Evolutionary conservation across 83 land plant species (phyloP), one percentile per base, ranked within the genome.

Genomic region (Thuja plicata): DNA sequence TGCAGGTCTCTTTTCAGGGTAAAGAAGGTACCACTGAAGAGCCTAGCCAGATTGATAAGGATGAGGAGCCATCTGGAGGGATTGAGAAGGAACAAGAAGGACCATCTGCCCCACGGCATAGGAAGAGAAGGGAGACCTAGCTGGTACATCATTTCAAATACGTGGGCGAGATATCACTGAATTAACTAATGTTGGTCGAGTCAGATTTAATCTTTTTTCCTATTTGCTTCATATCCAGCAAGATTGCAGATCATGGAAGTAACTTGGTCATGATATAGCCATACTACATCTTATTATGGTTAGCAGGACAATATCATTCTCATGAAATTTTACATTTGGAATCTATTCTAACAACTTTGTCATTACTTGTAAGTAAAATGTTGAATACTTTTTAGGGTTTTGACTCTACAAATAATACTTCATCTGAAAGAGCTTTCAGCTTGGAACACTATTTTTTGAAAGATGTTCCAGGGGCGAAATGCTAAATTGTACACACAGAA

Each of bases 81-180:
- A 83, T 46, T 30, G 55, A 83, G 86, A 48, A 48, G 52, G 85
- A 83, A 83, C 10, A 10, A 4, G 54, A 83, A 46, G 19, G 54
- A 83, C 43, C 35, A 11, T 83, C 86, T 83, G 54, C 55, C 35
- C 48, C 37, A 30, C 13, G 8, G 37, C 86, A 30, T 83, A 12
- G 86, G 54, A 83, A 55, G 34, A 48, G 86, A 83, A 83, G 37
- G 55, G 86, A 83, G 86, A 83, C 52, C n/a, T 48, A 83, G 86
- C 57, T 48, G 86, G 55, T 9, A 83, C 34, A 83, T 21, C 46
- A 46, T 83, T 11, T 50, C n/a, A n/a, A 21, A n/a, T 50, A 30
- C 37, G 2, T 30, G 46, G 84, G 13, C 9, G 50, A n/a, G n/a
- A 83, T 27, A 45, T 43, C 48, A 27, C n/a, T 27, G 52, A 82